Evolutionary conservation across 148 eudicot genomes (phyloP).

Genomic region (Silene latifolia): DNA sequence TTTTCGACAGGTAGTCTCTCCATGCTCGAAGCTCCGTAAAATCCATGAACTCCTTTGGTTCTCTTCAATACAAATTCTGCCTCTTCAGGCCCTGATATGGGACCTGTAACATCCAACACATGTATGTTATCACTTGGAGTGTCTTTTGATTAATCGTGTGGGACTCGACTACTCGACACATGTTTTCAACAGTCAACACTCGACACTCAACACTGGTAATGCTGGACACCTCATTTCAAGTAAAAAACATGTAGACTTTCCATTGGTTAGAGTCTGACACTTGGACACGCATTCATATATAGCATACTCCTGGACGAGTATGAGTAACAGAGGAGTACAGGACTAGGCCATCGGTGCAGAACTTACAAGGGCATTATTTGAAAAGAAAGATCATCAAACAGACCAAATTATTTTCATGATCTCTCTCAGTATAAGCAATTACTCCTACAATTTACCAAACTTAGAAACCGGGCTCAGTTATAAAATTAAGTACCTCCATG

Average conservation of each 20-base stretch:
- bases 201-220: too few relatives aligned
- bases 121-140: neutral
- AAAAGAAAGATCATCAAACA: neutral
- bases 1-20: slow-evolving; percentile 97
- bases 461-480: neutral
- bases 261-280: too few relatives aligned
- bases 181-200: too few relatives aligned
- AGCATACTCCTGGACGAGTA: too few relatives aligned
- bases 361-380: neutral
- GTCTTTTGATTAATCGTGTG: neutral
- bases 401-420: neutral
- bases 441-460: neutral
- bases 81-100: slow-evolving; percentile 82
- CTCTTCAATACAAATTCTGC: slow-evolving; percentile 88
- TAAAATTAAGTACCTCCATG: slow-evolving; percentile 68
- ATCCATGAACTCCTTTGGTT: slow-evolving; percentile 87
- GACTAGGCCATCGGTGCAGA: too few relatives aligned
- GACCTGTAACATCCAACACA: slow-evolving; percentile 46
- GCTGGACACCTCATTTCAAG: too few relatives aligned
- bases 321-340: too few relatives aligned
- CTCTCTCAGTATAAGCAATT: neutral
- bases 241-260: too few relatives aligned
- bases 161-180: too few relatives aligned
- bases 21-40: slow-evolving; percentile 96
- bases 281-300: too few relatives aligned